These are phyloP conservation scores for Pichia cactophila DNA, from an alignment of 1,139 yeast species.

Conservation along the genomic window DNA sequence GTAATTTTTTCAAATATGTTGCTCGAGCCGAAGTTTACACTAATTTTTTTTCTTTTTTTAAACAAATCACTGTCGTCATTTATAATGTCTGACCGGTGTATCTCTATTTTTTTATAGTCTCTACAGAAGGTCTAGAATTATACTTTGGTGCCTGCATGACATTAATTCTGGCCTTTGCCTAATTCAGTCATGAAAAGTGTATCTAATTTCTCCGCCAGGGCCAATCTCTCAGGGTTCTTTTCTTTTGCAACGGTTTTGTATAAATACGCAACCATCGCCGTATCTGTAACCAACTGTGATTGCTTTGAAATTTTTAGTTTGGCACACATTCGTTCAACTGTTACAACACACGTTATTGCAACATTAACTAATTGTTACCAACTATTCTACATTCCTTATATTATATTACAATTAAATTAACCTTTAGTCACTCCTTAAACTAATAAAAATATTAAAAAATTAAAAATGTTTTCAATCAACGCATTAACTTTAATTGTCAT, in stretches of 20 bases:
- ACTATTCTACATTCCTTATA: neutral
- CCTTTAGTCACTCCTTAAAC: neutral
- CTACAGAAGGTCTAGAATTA: neutral
- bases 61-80: neutral
- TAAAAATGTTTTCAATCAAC: constrained; percentile 18
- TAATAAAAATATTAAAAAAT: neutral
- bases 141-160: neutral
- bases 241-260: neutral
- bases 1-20: no score
- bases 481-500: constrained; percentile 10
- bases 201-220: no score
- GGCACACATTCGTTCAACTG: neutral
- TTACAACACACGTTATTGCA: neutral
- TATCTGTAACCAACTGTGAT: no score
- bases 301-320: neutral
- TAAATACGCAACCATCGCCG: neutral
- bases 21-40: neutral
- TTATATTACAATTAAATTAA: neutral
- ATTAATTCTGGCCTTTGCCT: neutral
- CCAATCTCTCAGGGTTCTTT: neutral
- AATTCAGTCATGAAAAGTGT: no score
- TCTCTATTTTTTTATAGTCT: neutral
- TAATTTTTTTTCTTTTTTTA: neutral
- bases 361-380: neutral
- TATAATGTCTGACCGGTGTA: neutral